Percentiles rank a stretch among this genome's conserved stretches.
These are phyloP conservation scores for Fusarium nanum DNA, from an alignment of 2,329 filamentous ascomycete species.

Conservation along the genomic window DNA sequence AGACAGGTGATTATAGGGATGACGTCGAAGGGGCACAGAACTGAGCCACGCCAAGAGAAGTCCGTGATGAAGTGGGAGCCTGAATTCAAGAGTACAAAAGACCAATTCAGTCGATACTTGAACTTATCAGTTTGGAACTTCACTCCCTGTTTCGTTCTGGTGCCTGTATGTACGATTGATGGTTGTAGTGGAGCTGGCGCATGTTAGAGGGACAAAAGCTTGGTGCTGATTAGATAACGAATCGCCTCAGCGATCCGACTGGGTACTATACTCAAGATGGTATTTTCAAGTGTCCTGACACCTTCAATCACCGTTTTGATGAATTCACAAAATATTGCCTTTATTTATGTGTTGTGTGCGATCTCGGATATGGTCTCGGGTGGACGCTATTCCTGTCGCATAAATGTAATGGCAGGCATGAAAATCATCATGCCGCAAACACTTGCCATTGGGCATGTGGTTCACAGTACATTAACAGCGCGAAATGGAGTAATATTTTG, in stretches of 20 bases:
- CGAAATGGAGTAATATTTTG: neutral
- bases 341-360: neutral
- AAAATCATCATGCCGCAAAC: neutral
- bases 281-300: neutral
- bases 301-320: neutral
- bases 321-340: neutral
- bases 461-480: neutral
- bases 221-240: slow-evolving; percentile 46
- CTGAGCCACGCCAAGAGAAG: neutral
- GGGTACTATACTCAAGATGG: neutral
- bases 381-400: neutral
- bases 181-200: slow-evolving; percentile 31
- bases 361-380: neutral
- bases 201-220: slow-evolving; percentile 15
- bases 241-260: slow-evolving; percentile 12
- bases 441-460: neutral
- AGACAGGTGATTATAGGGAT: slow-evolving; percentile 24
- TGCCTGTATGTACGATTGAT: slow-evolving; percentile 14
- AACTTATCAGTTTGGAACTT: neutral
- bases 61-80: neutral
- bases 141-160: slow-evolving; percentile 1
- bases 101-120: neutral
- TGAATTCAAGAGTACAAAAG: neutral
- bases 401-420: neutral
- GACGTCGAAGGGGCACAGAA: slow-evolving; percentile 32